Conservation (phyloP, 768 basidiomycete genomes). For the Zangia roseola region DNA sequence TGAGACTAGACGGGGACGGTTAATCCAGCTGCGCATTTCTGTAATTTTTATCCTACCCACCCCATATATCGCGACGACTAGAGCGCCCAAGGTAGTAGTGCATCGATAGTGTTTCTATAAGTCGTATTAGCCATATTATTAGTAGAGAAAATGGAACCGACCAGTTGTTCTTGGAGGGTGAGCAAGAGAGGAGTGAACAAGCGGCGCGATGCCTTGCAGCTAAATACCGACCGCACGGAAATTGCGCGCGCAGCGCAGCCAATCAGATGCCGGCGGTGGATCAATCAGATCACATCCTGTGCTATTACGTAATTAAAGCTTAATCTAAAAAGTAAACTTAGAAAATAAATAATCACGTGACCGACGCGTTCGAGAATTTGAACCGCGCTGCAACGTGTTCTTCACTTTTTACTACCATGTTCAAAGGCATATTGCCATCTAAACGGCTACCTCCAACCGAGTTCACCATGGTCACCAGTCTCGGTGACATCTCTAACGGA, state of each 20-base stretch:
- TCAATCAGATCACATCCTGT: conserved; percentile 8
- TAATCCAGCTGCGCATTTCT: not conserved
- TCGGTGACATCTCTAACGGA: conserved; percentile 49
- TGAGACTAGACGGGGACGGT: conserved; percentile 15
- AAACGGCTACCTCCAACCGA: conserved; percentile 66
- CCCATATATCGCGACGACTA: conserved; percentile 8
- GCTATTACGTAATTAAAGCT: conserved; percentile 16
- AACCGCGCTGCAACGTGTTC: conserved; percentile 27
- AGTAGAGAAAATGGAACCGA: conserved; percentile 3
- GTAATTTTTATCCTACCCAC: conserved; percentile 19
- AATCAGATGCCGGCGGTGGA: conserved; percentile 16
- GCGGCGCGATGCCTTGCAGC: conserved; percentile 3
- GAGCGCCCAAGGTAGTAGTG: conserved; percentile 13
- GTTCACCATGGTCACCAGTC: conserved; percentile 66
- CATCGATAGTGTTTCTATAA: conserved; percentile 14
- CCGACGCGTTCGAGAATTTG: conserved; percentile 29
- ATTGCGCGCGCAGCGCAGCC: conserved; percentile 23
- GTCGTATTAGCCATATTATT: conserved; percentile 11
- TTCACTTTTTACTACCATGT: conserved; percentile 46
- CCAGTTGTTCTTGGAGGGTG: not conserved
- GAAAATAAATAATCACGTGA: conserved; percentile 35
- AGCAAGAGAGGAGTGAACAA: not conserved
- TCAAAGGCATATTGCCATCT: conserved; percentile 75
- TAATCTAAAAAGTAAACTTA: conserved; percentile 2
- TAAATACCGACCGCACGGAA: conserved; percentile 34